These are phyloP conservation scores for Plasmodium chabaudi DNA, from an alignment of 169 alveolate genomes.

Conservation along the genomic window DNA sequence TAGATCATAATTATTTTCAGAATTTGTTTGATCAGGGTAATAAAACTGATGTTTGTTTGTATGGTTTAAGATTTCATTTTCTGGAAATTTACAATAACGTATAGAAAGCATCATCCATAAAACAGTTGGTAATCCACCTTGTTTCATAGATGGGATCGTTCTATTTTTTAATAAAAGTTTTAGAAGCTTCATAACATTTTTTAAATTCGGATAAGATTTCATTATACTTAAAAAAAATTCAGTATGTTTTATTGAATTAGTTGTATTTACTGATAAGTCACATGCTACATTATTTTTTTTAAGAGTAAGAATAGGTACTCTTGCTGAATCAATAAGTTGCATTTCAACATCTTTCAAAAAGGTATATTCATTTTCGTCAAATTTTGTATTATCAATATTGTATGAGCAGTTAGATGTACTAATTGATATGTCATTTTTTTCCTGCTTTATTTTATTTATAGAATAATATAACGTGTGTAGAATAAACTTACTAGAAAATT, in stretches of 20 bases:
- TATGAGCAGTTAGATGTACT: neutral
- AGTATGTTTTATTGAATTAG: slow-evolving; percentile 89
- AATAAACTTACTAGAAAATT: slow-evolving; percentile 77
- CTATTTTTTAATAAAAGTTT: slow-evolving; percentile 89
- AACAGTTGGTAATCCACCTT: slow-evolving; percentile 93
- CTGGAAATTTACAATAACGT: slow-evolving; percentile 36
- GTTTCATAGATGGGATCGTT: slow-evolving; percentile 90
- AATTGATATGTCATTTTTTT: neutral
- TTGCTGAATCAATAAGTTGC: slow-evolving; percentile 90
- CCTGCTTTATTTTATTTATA: slow-evolving; percentile 74
- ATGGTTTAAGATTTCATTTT: neutral
- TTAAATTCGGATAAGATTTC: slow-evolving; percentile 86
- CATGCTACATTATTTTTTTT: slow-evolving; percentile 87
- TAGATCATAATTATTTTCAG: too few species aligned
- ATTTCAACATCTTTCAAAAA: slow-evolving; percentile 74
- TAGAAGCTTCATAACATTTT: slow-evolving; percentile 88
- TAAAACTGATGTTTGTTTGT: too few species aligned
- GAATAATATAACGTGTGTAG: slow-evolving; percentile 79
- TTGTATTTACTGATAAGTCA: slow-evolving; percentile 91
- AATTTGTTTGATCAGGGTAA: too few species aligned
- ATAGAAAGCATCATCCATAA: slow-evolving; percentile 90
- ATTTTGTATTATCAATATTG: neutral
- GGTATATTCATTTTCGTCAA: slow-evolving; percentile 1
- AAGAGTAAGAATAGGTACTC: slow-evolving; percentile 91
- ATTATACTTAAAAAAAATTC: slow-evolving; percentile 86